Base-by-base conservation (phyloP, 164 flowering plant genomes). In the Nymphaea colorata region DNA sequence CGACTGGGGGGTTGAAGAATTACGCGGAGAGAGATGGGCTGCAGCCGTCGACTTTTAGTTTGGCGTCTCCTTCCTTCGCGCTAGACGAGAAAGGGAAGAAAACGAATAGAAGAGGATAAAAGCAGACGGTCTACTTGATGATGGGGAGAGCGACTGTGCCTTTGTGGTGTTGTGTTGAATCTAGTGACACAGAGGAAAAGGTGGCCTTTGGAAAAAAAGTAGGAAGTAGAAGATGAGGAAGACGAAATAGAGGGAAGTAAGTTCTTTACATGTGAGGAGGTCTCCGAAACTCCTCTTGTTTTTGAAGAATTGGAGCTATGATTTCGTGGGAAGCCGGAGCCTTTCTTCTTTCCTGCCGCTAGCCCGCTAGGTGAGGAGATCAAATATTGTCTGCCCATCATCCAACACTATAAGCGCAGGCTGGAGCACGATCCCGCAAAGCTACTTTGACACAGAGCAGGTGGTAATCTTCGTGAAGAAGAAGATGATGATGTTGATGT, bases 361-460 rank as follows among this genome's bases (percentile, higher is more conserved):
- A 51, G 57, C 36, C 36, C 36, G 36, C 36, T 25, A 25, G 36
- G 36, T 25, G 36, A 25, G 36, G 36, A 51, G 57, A 51, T 51
- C 55, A 12, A 51, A 10, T 51, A 10, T 15, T 15, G 14, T 51
- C 57, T 51, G 8, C 57, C 14, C 14, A 8, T 3, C 14, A 8
- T 51, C 57, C 57, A 8, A 15, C 8, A 51, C 62, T 72, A 92
- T 90, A 94, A 88, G 96, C 82, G 88, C 93, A 0, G 94, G 94
- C 7, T 64, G 87, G 61, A 83, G 86, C 66, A 87, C 98, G 76
- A 88, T 92, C 74, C 94, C 82, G 76, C 98, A 89, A 70, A 88
- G 36, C 36, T 25, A 25, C 36, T 25, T 25, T 25, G 36, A 25
- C 36, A 25, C 36, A 25, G 36, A 25, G 36, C 36, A 25, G 36